A percentile compares a stretch with the other conserved stretches of the same genome.
These are phyloP conservation scores for Ramaria sp. DNA, from an alignment of 768 basidiomycete genomes.

Conservation along the genomic window DNA sequence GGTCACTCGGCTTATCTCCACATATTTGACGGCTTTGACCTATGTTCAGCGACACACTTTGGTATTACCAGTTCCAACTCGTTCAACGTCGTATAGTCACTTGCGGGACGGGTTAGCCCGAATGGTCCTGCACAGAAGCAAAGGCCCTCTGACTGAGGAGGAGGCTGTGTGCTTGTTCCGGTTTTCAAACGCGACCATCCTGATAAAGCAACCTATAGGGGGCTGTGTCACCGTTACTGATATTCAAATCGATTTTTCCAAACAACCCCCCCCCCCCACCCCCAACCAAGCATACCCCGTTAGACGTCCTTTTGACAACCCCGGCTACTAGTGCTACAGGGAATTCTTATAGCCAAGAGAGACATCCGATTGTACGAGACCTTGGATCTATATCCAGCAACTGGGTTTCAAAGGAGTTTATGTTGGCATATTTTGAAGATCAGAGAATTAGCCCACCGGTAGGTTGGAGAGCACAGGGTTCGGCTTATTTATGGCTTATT, in stretches of 20 bases:
- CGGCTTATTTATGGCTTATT: neutral
- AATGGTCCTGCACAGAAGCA: constrained; percentile 39
- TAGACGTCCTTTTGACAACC: constrained; percentile 59
- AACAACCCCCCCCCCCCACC: constrained; percentile 52
- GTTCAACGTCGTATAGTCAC: constrained; percentile 70
- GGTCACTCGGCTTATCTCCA: neutral
- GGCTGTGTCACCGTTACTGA: constrained; percentile 53
- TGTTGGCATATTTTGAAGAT: constrained; percentile 67
- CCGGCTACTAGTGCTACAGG: constrained; percentile 23
- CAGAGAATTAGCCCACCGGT: constrained; percentile 63
- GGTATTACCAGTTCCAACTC: constrained; percentile 54
- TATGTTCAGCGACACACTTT: neutral
- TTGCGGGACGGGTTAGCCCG: constrained; percentile 73
- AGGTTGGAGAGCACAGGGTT: constrained; percentile 19
- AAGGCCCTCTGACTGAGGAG: constrained; percentile 41
- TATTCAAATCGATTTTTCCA: constrained; percentile 70
- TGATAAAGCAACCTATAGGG: constrained; percentile 11
- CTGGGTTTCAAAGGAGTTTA: constrained; percentile 35
- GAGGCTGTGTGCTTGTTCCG: constrained; percentile 31
- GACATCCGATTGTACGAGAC: constrained; percentile 58
- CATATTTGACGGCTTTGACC: neutral
- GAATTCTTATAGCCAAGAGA: constrained; percentile 24
- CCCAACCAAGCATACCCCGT: constrained; percentile 53
- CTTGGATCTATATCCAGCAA: constrained; percentile 32
- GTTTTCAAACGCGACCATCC: neutral